Base-by-base conservation (phyloP, 208 protist species). In the Acanthamoeba royreba region DNA sequence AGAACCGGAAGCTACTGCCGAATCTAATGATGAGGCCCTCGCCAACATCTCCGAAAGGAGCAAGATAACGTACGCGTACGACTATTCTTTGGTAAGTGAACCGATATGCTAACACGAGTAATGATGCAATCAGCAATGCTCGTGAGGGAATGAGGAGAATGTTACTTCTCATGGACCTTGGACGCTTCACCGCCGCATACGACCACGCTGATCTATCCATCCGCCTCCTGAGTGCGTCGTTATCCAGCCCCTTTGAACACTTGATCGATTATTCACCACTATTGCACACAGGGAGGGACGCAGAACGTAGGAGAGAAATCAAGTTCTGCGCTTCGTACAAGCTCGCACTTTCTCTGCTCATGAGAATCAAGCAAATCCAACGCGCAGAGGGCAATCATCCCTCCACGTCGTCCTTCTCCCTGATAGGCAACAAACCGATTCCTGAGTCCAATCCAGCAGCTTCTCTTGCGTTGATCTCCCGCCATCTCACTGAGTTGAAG, bases 321-420 rank as follows among this genome's bases (percentile, higher is more conserved):
- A 91, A 91, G 55, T 91, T 72, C 55, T 72, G 85, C 35, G 47
- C 43, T 28, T 42, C 55, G 52, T 91, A 91, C 55, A 91, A 72
- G 85, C 85, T 91, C 19, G 85, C 85, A 13, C 85, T 91, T n/a
- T 53, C 85, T 45, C 47, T 91, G 40, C 85, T 91, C 28, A n/a
- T 91, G 49, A 69, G 43, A 35, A 40, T 91, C 85, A 91, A 91
- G 43, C 85, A 91, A 40, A 17, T 69, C 2, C 85, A 91, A 22
- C 63, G 63, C 35, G 49, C 49, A 9, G 49, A 9, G 49, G 49
- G 49, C 49, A 19, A 19, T 25, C 13, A 25, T 19, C 9, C 58
- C 58, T 69, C 58, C 13, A 42, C 58, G 58, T 69, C 15, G 15
- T 35, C 63, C 5, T 35, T 38, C 5, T 5, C 33, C 1, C 19